Base-by-base conservation (phyloP, 257 asterid species). In the Nyctanthes arbortristis region DNA sequence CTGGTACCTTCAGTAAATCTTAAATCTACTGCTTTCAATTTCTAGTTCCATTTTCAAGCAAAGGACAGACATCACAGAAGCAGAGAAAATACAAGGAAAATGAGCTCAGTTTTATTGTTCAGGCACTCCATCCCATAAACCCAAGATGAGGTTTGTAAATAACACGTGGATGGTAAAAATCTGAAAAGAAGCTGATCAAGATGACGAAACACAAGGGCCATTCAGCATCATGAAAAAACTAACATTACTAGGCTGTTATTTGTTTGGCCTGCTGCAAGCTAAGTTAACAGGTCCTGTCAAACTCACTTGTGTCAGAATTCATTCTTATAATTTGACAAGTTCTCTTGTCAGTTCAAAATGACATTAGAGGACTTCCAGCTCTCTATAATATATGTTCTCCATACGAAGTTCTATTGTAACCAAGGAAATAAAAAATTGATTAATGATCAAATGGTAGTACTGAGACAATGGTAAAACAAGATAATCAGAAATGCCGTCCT, bases 381-480 rank as follows among this genome's bases (percentile, higher is more conserved):
- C 57, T 18, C 57, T 49, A 49, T 49, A 13, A 20, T 18, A 11
- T 22, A 49, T 22, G 25, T 45, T 45, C 55, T 45, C 6, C 11
- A 1, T 18, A 49, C 2, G 29, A 49, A 61, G 66, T 7, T 32
- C 49, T 11, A 30, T 34, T 61, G 47, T 37, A n/a, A 29, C 65
- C 30, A n/a, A 31, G 30, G 24, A 20, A 52, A 29, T 8, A 52
- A 52, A n/a, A 52, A 52, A 52, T 24, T 52, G 11, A 52, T 24
- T 9, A 52, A 22, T 24, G 16, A 9, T 9, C 10, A 31, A 70
- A 63, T 45, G 56, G 65, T 43, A 73, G 3, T 39, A 66, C 18
- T 30, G 54, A 65, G 39, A 32, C 28, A 45, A 59, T 33, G 61
- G 67, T 58, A 77, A 45, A 74, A 47, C 5, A 65, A 57, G 32